These are phyloP conservation scores for Chrysanthemum makinoi DNA, from an alignment of 129 eudicot species.

Conservation along the genomic window DNA sequence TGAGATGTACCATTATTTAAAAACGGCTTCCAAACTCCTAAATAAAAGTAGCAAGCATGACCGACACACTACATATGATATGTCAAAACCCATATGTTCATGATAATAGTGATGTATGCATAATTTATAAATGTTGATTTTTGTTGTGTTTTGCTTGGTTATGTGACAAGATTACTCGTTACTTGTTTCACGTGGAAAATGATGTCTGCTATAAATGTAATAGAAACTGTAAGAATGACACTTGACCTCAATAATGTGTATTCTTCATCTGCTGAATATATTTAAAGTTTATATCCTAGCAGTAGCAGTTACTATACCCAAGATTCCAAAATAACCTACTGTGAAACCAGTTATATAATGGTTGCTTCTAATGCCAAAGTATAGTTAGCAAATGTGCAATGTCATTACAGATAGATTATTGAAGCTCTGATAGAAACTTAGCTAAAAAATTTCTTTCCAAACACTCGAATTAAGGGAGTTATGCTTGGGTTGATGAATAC, in stretches of 20 bases:
- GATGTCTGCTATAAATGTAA: too few species aligned
- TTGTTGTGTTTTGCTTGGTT: slow-evolving; percentile 13
- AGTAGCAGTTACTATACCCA: background rate
- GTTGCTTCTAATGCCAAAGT: too few species aligned
- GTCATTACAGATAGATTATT: too few species aligned
- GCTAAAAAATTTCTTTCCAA: too few species aligned
- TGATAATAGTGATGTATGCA: slow-evolving; percentile 7
- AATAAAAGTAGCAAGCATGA: background rate
- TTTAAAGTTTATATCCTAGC: background rate
- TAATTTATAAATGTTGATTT: background rate
- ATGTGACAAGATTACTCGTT: background rate
- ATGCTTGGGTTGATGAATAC: too few species aligned
- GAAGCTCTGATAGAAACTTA: too few species aligned
- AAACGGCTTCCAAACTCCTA: background rate
- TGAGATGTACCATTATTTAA: background rate
- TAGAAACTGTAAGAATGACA: background rate
- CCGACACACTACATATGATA: background rate
- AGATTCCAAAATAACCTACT: too few species aligned
- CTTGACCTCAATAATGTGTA: background rate
- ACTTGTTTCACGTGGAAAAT: background rate
- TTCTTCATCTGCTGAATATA: background rate
- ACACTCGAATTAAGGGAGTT: too few species aligned
- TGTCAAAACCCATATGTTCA: background rate
- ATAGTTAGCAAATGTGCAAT: too few species aligned
- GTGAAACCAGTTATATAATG: too few species aligned